These are phyloP conservation scores for Colletotrichum theobromicola DNA, from an alignment of 2,329 filamentous ascomycete species.

Conservation along the genomic window DNA sequence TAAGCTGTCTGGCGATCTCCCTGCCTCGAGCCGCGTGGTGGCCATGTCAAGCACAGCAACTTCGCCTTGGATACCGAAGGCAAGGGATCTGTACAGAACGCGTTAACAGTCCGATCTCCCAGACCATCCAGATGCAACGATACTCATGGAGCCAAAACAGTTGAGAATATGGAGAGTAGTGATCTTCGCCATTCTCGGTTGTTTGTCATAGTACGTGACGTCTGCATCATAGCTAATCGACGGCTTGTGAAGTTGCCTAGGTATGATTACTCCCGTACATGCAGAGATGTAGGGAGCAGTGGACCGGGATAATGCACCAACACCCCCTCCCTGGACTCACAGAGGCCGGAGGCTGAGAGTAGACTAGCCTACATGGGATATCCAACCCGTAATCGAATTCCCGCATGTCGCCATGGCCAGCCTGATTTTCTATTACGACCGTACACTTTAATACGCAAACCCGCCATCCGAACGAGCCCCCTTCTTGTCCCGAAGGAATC, in stretches of 20 bases:
- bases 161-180: accelerated
- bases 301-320: neutral
- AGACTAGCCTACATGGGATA: neutral
- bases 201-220: accelerated
- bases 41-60: neutral
- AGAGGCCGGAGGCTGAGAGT: neutral
- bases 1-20: neutral
- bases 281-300: neutral
- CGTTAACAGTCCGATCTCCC: accelerated
- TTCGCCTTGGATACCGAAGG: neutral
- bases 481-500: neutral
- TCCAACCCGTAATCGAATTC: neutral
- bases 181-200: accelerated
- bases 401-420: neutral
- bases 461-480: neutral
- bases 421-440: neutral
- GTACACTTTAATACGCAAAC: neutral
- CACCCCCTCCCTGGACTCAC: neutral
- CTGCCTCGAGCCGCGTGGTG: neutral
- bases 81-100: neutral
- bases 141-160: neutral
- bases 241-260: neutral
- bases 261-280: neutral
- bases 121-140: neutral
- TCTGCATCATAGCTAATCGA: neutral